phyloP scores from a whole-genome alignment of 1,139 yeast genomes.

The Magnusiomyces suaveolens region DNA sequence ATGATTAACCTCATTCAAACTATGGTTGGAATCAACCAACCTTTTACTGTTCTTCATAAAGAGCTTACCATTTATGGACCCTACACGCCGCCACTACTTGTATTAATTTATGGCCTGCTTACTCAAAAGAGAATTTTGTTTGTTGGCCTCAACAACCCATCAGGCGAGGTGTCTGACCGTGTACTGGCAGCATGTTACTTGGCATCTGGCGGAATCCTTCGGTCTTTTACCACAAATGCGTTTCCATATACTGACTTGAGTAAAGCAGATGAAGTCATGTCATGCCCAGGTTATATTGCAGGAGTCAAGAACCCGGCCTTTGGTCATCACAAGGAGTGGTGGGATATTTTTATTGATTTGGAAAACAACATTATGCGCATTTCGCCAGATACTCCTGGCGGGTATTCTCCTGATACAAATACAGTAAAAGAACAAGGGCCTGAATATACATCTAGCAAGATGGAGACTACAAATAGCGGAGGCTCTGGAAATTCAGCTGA shows the following conservation, averaged over 20 bases:
- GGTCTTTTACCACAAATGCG: slow-evolving; percentile 41
- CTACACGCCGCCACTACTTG: slow-evolving; percentile 49
- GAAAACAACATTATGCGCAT: slow-evolving; percentile 40
- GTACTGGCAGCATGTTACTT: slow-evolving; percentile 46
- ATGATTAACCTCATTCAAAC: slow-evolving; percentile 23
- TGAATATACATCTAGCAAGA: neutral
- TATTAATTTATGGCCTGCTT: slow-evolving; percentile 47
- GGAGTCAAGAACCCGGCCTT: slow-evolving; percentile 63
- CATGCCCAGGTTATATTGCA: slow-evolving; percentile 49
- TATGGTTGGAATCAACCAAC: slow-evolving; percentile 19
- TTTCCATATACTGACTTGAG: slow-evolving; percentile 58
- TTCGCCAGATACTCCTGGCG: slow-evolving; percentile 23
- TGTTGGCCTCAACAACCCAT: slow-evolving; percentile 46
- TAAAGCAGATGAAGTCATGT: slow-evolving; percentile 46
- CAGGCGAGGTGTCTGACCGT: slow-evolving; percentile 48
- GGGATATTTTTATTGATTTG: slow-evolving; percentile 54
- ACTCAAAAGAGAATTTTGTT: slow-evolving; percentile 50
- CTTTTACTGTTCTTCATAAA: slow-evolving; percentile 26
- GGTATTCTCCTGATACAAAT: neutral
- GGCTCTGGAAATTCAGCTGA: neutral
- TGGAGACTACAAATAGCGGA: neutral
- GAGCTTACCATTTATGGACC: slow-evolving; percentile 44
- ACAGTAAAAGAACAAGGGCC: neutral
- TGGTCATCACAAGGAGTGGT: slow-evolving; percentile 45
- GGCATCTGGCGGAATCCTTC: slow-evolving; percentile 48